Base-by-base conservation (phyloP, 768 basidiomycete genomes). In the Russula vinacea region DNA sequence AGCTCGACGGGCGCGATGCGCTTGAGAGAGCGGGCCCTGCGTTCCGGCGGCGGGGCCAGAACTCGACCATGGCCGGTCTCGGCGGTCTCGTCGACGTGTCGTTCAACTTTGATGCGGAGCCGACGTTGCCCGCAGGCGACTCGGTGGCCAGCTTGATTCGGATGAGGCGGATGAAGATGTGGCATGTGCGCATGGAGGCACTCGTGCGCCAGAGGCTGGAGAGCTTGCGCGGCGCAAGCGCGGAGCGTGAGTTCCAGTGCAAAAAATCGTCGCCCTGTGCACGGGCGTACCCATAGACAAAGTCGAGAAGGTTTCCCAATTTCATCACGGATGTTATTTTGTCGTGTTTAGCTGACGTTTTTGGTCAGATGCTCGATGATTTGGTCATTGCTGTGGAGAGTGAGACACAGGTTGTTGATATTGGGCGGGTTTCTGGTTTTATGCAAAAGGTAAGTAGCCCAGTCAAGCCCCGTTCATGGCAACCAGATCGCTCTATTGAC, bases 201-300 rank as follows among this genome's bases (percentile, higher is more conserved):
- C 71, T 96, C 64, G 83, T 96, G 74, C 79, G 83, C 67, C 80
- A 83, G 64, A 81, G 91, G 65, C 75, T 97, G 64, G 81, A 82
- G 71, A 79, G 80, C 37, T 74, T 95, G 67, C 85, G 90, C 69
- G 91, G 89, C 51, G 86, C 87, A 35, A 89, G 88, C 70, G 88
- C 89, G 19, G 92, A 94, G 76, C 93, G 90, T 76, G 91, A 94
- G 72, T 88, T 89, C 70, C 88, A 94, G 74, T 96, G 92, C 78
- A 88, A 90, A 94, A 86, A 77, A 87, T 98, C 65, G 88, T 99
- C 29, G 86, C 93, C 16, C 77, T 94, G 47, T 95, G 92, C 73
- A 90, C 92, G 4, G 90, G 90, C 24, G 87, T 94, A 53, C 84
- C 90, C 2, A 80, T 90, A 51, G 93, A 96, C 70, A 86, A 88